A percentile compares a stretch with the other conserved stretches of the same genome.
These are phyloP conservation scores for Wickerhamomyces sp. DNA, from an alignment of 1,139 yeast species.

Conservation along the genomic window DNA sequence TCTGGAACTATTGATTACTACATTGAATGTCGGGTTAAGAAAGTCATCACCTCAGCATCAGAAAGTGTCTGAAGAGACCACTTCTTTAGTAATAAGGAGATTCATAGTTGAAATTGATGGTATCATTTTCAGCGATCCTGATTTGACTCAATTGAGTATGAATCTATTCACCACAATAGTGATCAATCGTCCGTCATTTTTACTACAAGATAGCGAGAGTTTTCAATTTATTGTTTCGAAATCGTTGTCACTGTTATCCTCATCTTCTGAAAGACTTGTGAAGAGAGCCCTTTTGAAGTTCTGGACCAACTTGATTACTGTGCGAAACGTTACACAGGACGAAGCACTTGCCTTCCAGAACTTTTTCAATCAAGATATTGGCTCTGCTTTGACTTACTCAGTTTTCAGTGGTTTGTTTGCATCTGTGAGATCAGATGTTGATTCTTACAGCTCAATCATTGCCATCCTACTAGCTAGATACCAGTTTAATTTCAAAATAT, in stretches of 20 bases:
- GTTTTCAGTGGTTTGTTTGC: slow-evolving; percentile 35
- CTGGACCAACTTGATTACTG: slow-evolving; percentile 54
- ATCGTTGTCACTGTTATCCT: slow-evolving; percentile 37
- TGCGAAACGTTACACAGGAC: slow-evolving; percentile 46
- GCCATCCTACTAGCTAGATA: slow-evolving; percentile 49
- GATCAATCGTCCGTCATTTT: slow-evolving; percentile 45
- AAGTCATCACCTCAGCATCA: slow-evolving; percentile 1
- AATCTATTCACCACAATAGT: slow-evolving; percentile 50
- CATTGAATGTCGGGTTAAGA: slow-evolving; percentile 31
- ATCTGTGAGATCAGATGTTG: slow-evolving; percentile 60
- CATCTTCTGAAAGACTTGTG: slow-evolving; percentile 58
- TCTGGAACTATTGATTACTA: slow-evolving; percentile 34
- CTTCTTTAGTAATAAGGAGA: slow-evolving; percentile 10
- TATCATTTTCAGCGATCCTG: slow-evolving; percentile 29
- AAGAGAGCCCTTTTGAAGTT: slow-evolving; percentile 58
- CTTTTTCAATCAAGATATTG: slow-evolving; percentile 34
- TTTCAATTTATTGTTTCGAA: slow-evolving; percentile 33
- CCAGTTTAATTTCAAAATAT: slow-evolving; percentile 41
- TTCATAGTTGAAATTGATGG: slow-evolving; percentile 13
- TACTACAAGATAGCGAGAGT: slow-evolving; percentile 35
- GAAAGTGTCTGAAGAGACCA: slow-evolving; percentile 8
- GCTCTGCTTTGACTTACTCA: slow-evolving; percentile 31
- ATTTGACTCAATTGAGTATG: slow-evolving; percentile 43
- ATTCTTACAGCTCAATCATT: slow-evolving; percentile 49
- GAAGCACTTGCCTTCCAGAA: slow-evolving; percentile 39